A percentile compares a stretch with the other conserved stretches of the same genome.
Evolutionary conservation across 495 filamentous ascomycete species (phyloP).

Genomic region (Rusavskia elegans): DNA sequence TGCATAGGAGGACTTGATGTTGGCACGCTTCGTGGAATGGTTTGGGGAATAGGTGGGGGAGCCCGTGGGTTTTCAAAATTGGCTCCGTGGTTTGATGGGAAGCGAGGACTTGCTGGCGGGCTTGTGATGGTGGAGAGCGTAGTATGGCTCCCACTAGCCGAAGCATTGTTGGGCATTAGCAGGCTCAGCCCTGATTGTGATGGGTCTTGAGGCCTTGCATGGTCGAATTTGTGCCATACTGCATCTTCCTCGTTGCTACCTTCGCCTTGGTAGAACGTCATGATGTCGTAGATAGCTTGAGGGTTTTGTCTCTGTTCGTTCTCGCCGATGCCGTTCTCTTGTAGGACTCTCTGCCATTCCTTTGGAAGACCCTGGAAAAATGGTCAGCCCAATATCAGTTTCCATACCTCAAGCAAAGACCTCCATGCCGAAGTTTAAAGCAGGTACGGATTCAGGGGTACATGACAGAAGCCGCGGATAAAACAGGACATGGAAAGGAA

Average conservation of each 20-base stretch:
- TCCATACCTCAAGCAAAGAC: too few relatives aligned
- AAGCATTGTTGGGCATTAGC: slow-evolving; percentile 17
- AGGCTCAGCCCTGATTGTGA: slow-evolving; percentile 35
- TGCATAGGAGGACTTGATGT: slow-evolving; percentile 20
- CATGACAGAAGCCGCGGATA: background rate
- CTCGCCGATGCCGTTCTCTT: slow-evolving; percentile 91
- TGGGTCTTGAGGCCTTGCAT: slow-evolving; percentile 45
- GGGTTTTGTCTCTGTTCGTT: slow-evolving; percentile 92
- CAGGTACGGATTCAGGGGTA: background rate
- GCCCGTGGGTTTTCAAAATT: slow-evolving; percentile 96
- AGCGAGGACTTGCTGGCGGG: slow-evolving; percentile 79
- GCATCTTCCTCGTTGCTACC: slow-evolving; percentile 68
- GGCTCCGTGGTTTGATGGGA: slow-evolving; percentile 76
- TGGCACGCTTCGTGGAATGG: slow-evolving; percentile 25
- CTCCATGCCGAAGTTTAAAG: too few relatives aligned
- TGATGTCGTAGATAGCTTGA: slow-evolving; percentile 84
- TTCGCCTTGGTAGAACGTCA: slow-evolving; percentile 88
- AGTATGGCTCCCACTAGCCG: slow-evolving; percentile 25
- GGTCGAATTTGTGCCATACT: slow-evolving; percentile 89
- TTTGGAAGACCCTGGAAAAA: slow-evolving; percentile 69
- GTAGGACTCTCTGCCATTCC: slow-evolving; percentile 91
- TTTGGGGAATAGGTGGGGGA: slow-evolving; percentile 74
- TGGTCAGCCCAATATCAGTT: too few relatives aligned
- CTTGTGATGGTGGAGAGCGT: slow-evolving; percentile 51
- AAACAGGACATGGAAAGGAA: background rate